Base-by-base conservation (phyloP, 306 rosid species). In the Prunus davidiana region DNA sequence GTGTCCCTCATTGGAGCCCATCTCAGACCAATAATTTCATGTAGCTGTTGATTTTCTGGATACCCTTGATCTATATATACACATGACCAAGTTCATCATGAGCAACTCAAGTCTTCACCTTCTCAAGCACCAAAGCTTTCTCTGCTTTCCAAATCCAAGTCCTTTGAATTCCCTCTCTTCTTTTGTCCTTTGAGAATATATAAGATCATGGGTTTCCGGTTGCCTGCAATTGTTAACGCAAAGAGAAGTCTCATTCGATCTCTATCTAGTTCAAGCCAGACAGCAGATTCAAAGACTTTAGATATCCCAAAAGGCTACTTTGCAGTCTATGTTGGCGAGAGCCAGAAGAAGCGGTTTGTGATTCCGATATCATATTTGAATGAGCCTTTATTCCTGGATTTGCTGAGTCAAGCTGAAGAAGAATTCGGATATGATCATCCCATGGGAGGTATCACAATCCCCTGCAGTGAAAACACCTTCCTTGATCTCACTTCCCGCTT, bases 181-280 rank as follows among this genome's bases (percentile, higher is more conserved):
- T 75, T 5, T 9, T 10, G 5, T 2, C 71, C 20, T 28, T 32
- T 38, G 24, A 22, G 47, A 43, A 32, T 4, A 58, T 20, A 32
- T 2, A 52, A 19, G 24, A 10, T 14, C 28, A 76, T 76, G 79
- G 79, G 65, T 30, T 65, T 76, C 55, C 25, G 24, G 3, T 64
- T 76, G 66, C 79, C 79, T 2, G 51, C 54, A 50, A 69, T 78
- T 49, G 72, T 56, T 50, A 62, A 57, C 8, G 28, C 60, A 6
- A 72, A 68, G 56, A 54, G 67, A 69, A 61, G 77, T 52, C 80
- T 64, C 18, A 46, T 22, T n/a, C 15, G 71, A 25, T 75, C 71
- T 19, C 20, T 64, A 45, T 75, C 62, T 15, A 27, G 9, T 11
- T 74, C 78, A 49, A 74, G n/a, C 22, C 62, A 20, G 12, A 74